phyloP scores from a whole-genome alignment of 1,139 yeast genomes.

The Geotrichum siamense region DNA sequence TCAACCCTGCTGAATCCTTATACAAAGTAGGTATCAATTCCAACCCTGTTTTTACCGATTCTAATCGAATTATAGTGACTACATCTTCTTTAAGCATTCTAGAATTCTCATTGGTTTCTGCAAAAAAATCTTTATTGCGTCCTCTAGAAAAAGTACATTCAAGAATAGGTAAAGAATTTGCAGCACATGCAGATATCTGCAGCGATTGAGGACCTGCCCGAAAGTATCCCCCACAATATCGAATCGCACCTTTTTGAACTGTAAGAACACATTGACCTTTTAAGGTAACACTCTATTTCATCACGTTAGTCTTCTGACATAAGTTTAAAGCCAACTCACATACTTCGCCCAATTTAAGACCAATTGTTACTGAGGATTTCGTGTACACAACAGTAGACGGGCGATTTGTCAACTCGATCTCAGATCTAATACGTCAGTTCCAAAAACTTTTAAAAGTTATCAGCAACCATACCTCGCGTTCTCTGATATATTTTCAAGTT shows the following conservation, averaged over 20 bases:
- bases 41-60: slow-evolving; percentile 40
- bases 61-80: slow-evolving; percentile 42
- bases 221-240: slow-evolving; percentile 47
- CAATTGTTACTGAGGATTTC: slow-evolving; percentile 6
- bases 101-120: slow-evolving; percentile 17
- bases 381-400: slow-evolving; percentile 6
- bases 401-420: slow-evolving; percentile 4
- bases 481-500: no score
- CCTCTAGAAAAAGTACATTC: slow-evolving; percentile 40
- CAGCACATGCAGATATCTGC: slow-evolving; percentile 41
- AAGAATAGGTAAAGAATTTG: slow-evolving; percentile 51
- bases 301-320: no score
- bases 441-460: no score
- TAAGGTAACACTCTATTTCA: slow-evolving; percentile 36
- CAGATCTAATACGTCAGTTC: slow-evolving; percentile 3
- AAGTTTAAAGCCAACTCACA: no score
- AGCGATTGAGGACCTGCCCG: slow-evolving; percentile 22
- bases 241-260: slow-evolving; percentile 53
- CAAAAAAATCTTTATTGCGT: slow-evolving; percentile 32
- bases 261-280: slow-evolving; percentile 52
- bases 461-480: no score
- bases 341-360: slow-evolving; percentile 15
- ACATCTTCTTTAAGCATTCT: slow-evolving; percentile 28
- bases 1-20: slow-evolving; percentile 29
- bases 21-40: slow-evolving; percentile 44